Percentiles rank a stretch among this genome's conserved stretches.
Evolutionary conservation across 75 land plant genomes (phyloP).

Genomic region (Sequoia sempervirens): DNA sequence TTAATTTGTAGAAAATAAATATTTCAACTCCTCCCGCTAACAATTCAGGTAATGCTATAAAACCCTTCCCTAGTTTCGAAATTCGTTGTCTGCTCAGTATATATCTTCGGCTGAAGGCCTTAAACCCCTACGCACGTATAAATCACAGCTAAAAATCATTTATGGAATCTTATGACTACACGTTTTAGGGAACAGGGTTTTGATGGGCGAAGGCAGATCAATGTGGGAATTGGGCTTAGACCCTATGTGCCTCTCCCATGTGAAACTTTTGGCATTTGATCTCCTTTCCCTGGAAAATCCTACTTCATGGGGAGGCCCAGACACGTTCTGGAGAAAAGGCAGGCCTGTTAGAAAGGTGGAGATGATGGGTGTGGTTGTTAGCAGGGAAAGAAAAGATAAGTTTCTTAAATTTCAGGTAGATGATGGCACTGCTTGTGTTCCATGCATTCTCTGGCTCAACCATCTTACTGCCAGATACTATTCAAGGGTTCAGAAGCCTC

Average conservation of each 20-base stretch:
- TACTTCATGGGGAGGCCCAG: conserved; percentile 2
- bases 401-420: conserved; percentile 66
- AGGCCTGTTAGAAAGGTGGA: conserved; percentile 41
- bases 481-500: conserved; percentile 13
- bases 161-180: no score
- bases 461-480: conserved; percentile 21
- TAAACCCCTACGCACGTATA: no score
- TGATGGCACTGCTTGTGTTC: conserved; percentile 81
- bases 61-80: no score
- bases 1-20: no score
- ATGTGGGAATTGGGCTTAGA: conserved; percentile 26
- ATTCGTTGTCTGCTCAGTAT: no score
- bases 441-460: conserved; percentile 66
- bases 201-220: conserved; percentile 2
- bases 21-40: no score
- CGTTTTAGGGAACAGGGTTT: no score
- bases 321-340: conserved; percentile 40
- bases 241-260: conserved; percentile 35
- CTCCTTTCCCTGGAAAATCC: conserved; percentile 22
- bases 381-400: conserved; percentile 43
- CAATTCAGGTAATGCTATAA: no score
- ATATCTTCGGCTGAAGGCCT: no score
- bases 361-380: conserved; percentile 43
- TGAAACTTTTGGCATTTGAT: conserved; percentile 53
- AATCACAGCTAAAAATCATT: no score